phyloP scores from a whole-genome alignment of 768 basidiomycete genomes.

The Stropharia rugosoannulata region DNA sequence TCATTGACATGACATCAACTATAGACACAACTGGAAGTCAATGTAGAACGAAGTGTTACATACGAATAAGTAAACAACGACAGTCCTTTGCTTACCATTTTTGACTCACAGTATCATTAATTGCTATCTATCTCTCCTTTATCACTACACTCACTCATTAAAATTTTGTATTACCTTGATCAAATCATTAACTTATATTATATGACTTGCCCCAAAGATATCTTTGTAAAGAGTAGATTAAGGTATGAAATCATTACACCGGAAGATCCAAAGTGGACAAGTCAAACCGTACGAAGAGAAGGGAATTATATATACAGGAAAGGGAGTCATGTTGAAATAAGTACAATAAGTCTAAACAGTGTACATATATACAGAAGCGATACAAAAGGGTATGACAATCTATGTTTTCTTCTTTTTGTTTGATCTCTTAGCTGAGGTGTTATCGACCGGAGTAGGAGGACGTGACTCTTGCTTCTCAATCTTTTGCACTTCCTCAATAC shows the following conservation, averaged over 20 bases:
- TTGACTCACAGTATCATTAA: neutral
- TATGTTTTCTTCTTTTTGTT: conserved; percentile 69
- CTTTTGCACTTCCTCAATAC: conserved; percentile 63
- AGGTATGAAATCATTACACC: too few relatives aligned
- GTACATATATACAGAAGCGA: neutral
- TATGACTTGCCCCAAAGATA: too few relatives aligned
- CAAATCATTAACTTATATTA: too few relatives aligned
- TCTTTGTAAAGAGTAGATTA: too few relatives aligned
- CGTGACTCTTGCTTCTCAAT: conserved; percentile 54
- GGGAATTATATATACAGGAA: neutral
- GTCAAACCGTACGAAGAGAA: neutral
- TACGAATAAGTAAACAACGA: conserved; percentile 9
- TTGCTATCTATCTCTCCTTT: neutral
- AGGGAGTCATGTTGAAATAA: neutral
- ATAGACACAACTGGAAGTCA: conserved; percentile 15
- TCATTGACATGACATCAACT: neutral
- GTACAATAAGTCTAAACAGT: neutral
- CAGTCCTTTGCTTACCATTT: neutral
- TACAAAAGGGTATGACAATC: neutral
- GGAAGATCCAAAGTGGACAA: too few relatives aligned
- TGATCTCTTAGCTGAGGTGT: conserved; percentile 52
- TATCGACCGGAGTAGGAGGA: conserved; percentile 56
- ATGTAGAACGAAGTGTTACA: conserved; percentile 18
- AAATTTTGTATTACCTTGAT: too few relatives aligned
- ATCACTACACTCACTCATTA: neutral